Evolutionary conservation across 1,284 basidiomycete genomes (phyloP), one percentile per base, ranked within the genome.

Genomic region (Rhodotorula mucilaginosa): DNA sequence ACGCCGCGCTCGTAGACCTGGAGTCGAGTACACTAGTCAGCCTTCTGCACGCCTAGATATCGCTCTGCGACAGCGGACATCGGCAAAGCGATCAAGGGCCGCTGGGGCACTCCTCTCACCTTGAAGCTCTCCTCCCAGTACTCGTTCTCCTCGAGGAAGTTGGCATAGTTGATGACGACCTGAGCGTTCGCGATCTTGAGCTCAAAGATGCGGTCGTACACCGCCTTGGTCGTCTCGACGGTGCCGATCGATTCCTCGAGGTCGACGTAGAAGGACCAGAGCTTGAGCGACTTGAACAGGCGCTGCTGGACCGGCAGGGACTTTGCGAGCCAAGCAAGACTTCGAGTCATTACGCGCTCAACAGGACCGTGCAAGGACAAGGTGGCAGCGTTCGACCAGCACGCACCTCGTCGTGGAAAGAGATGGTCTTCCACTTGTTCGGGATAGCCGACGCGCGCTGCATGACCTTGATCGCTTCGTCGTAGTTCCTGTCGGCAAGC

Each of bases 121-220:
- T 96, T 98, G 88, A 99, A 99, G 80, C 91, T 92, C 79, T 99
- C 97, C 79, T 99, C 97, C 82, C 91, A 99, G 83, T 99, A 99
- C 77, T 93, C 88, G 83, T 97, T 94, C 80, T 98, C 95, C 81
- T 99, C 96, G 65, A 99, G 83, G 86, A 99, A 99, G 21, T 89
- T 87, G 1, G 97, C 95, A 77, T 97, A 99, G 81, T 99, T 99
- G 81, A 99, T 88, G 78, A 99, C 95, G 76, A 96, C 88, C 81
- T 85, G 94, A 10, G 97, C 95, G 79, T 97, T 99, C n/a, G 97
- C 97, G 71, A 99, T 99, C 75, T 94, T 91, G 74, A 99, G 86
- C 78, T 98, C 95, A 79, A 99, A 84, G 75, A 99, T 97, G 83
- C 92, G 93, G 85, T 99, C 96, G 80, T 99, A 99, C 0, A 95